phyloP scores from a whole-genome alignment of 768 basidiomycete genomes.

The Hirschioporus abietinus region DNA sequence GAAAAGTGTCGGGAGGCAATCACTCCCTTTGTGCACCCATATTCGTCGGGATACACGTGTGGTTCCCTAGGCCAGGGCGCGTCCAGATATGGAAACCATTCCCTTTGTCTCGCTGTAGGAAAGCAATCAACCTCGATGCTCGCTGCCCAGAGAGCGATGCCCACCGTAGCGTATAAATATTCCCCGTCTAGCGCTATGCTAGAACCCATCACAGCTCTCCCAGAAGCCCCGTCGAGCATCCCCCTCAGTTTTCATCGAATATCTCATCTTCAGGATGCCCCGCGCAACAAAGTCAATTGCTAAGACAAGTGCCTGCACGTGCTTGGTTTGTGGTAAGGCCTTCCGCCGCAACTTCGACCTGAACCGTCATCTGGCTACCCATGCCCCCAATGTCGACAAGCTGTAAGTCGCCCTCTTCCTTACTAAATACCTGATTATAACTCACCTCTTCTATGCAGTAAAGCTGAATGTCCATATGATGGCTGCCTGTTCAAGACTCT shows the following conservation, averaged over 20 bases:
- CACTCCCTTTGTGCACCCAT: not conserved
- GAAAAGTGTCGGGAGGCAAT: constrained; percentile 1
- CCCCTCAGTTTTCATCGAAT: not conserved
- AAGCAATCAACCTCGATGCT: not conserved
- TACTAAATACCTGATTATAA: not conserved
- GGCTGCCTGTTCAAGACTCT: not conserved
- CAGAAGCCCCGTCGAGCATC: not conserved
- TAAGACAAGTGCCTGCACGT: not conserved
- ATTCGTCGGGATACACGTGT: not conserved
- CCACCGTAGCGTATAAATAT: not conserved
- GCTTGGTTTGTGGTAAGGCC: not conserved
- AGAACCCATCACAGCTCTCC: not conserved
- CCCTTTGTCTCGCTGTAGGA: not conserved
- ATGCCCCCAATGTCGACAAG: not conserved
- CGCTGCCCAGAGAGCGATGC: not conserved
- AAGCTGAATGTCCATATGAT: not conserved
- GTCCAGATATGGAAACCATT: not conserved
- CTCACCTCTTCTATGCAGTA: not conserved
- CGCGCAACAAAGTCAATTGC: not conserved
- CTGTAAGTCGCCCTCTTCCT: not conserved
- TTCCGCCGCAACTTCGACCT: not conserved
- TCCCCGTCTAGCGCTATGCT: not conserved
- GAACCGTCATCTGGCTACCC: not conserved
- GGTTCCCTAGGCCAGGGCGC: not conserved
- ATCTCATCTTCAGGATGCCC: not conserved